These are phyloP conservation scores for Rhodamnia rubescens DNA, from an alignment of 345 rosid species.

Conservation along the genomic window DNA sequence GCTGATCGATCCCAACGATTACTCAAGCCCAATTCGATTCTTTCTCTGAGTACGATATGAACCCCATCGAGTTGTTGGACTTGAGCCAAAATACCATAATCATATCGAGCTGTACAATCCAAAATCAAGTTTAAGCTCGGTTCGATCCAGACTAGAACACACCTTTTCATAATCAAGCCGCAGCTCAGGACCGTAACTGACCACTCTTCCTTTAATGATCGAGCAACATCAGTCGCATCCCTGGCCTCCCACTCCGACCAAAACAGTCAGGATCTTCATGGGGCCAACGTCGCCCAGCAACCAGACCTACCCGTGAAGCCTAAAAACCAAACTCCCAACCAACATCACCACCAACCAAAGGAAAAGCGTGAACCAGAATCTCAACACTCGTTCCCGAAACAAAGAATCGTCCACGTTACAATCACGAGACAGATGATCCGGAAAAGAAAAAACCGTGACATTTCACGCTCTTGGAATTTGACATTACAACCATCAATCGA, in stretches of 20 bases:
- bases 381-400: too few species aligned
- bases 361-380: too few species aligned
- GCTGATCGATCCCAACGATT: background rate
- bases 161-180: background rate
- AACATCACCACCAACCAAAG: too few species aligned
- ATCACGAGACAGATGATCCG: background rate
- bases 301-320: too few species aligned
- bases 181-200: background rate
- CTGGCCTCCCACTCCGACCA: too few species aligned
- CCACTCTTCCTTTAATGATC: background rate
- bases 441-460: background rate
- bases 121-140: background rate
- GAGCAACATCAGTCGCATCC: too few species aligned
- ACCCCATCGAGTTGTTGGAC: background rate
- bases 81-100: background rate
- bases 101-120: background rate
- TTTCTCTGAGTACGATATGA: background rate
- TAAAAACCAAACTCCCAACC: too few species aligned
- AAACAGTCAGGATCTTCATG: too few species aligned
- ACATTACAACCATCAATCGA: background rate
- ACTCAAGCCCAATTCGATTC: background rate
- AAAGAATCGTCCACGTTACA: too few species aligned
- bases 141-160: background rate
- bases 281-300: too few species aligned
- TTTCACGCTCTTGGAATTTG: background rate